A percentile compares a stretch with the other conserved stretches of the same genome.
phyloP scores from a whole-genome alignment of 192 early-diverging fungal genomes.

The Entophlyctis luteolus region DNA sequence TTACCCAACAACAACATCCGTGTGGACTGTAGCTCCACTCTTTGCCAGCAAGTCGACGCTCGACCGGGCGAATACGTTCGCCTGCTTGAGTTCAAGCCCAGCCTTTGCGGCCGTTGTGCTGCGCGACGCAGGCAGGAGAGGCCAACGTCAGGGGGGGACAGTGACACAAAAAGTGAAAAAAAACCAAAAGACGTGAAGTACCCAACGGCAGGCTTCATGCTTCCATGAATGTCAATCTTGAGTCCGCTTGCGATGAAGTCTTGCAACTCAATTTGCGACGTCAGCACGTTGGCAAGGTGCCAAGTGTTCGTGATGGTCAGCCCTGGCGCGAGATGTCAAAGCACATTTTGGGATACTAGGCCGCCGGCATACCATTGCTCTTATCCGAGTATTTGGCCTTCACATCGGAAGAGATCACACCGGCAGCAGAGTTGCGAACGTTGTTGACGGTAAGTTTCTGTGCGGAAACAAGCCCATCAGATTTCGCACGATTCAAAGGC shows the following conservation, averaged over 20 bases:
- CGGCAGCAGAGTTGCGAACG: conserved; percentile 86
- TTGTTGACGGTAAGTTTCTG: conserved; percentile 95
- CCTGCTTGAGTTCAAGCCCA: conserved; percentile 93
- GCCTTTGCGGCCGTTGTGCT: conserved; percentile 75
- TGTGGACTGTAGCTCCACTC: conserved; percentile 75
- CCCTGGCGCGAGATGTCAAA: conserved; percentile 27
- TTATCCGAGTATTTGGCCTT: conserved; percentile 97
- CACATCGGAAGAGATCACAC: conserved; percentile 88
- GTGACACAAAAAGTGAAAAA: too few species aligned
- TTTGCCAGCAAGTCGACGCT: conserved; percentile 88
- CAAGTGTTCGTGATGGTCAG: conserved; percentile 93
- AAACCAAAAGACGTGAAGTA: too few species aligned
- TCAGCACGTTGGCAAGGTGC: conserved; percentile 89
- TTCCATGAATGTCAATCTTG: conserved; percentile 84
- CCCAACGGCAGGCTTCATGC: conserved; percentile 77
- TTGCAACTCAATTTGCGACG: conserved; percentile 85
- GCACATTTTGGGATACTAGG: not conserved
- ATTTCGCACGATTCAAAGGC: too few species aligned
- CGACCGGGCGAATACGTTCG: conserved; percentile 82
- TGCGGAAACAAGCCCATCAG: too few species aligned
- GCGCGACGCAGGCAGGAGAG: too few species aligned
- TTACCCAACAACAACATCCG: conserved; percentile 80
- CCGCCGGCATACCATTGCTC: conserved; percentile 76
- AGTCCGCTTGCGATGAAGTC: conserved; percentile 94
- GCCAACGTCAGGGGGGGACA: too few species aligned